Percentiles rank a stretch among this genome's conserved stretches.
Evolutionary conservation across 176 grass and related monocot species (phyloP).

Genomic region (Pharus latifolius): DNA sequence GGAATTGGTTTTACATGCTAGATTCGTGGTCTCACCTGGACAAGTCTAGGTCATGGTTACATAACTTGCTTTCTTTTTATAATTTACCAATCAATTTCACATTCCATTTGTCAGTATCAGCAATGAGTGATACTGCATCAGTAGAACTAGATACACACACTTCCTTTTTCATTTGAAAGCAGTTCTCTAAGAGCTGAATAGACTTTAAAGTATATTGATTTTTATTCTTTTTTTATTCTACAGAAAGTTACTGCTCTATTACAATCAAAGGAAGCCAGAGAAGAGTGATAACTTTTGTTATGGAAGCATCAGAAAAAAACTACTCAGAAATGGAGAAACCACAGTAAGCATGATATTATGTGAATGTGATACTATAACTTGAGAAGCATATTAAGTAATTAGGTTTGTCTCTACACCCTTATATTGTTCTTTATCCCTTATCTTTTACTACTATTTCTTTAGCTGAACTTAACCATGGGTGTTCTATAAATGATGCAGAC

Average conservation of each 20-base stretch:
- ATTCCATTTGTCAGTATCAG: neutral
- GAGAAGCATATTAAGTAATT: too few species aligned
- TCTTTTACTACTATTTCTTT: too few species aligned
- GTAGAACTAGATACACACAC: neutral
- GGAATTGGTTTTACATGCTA: too few species aligned
- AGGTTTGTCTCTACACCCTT: too few species aligned
- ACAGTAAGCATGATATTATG: neutral
- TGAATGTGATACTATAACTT: neutral
- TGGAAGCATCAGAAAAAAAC: neutral
- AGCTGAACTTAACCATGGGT: too few species aligned
- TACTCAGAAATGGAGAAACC: constrained; percentile 1
- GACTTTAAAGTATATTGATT: neutral
- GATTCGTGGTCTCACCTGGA: too few species aligned
- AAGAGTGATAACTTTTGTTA: too few species aligned
- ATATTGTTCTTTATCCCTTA: too few species aligned
- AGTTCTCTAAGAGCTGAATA: neutral
- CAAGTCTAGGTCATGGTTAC: neutral
- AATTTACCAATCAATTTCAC: neutral
- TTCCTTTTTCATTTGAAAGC: neutral
- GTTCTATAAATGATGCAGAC: too few species aligned
- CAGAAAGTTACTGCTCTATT: constrained; percentile 1
- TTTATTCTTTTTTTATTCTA: constrained; percentile 4
- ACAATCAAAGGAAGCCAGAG: neutral
- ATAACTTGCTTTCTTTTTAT: neutral
- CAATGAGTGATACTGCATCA: neutral